phyloP scores from a whole-genome alignment of 257 asterid genomes.

The Primulina tabacum region DNA sequence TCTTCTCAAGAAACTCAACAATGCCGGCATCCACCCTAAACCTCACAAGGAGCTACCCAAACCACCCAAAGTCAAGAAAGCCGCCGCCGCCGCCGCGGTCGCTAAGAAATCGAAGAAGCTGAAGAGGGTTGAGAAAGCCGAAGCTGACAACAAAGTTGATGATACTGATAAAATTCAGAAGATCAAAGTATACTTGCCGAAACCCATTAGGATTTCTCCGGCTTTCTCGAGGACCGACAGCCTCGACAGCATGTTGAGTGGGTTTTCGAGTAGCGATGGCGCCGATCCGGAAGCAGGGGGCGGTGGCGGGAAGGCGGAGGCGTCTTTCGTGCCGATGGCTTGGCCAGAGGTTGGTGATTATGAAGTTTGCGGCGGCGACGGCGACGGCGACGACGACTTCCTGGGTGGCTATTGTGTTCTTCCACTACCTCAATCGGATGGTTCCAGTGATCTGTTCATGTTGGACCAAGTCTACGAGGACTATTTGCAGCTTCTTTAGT shows the following conservation, averaged over 20 bases:
- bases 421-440: not conserved
- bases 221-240: conserved; percentile 20
- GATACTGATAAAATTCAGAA: not conserved
- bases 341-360: conserved; percentile 17
- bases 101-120: not conserved
- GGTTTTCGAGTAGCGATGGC: conserved; percentile 16
- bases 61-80: not conserved
- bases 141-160: not conserved
- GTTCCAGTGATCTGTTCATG: conserved; percentile 1
- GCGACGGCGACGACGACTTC: not conserved
- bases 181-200: conserved; percentile 23
- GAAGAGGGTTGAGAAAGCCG: not conserved
- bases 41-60: conserved; percentile 3
- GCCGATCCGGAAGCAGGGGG: not conserved
- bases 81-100: not conserved
- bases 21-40: conserved; percentile 6
- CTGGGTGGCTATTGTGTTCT: not conserved
- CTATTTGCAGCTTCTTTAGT: conserved; percentile 31
- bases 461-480: conserved; percentile 34
- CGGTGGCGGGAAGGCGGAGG: not conserved
- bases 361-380: not conserved
- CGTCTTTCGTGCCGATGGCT: conserved; percentile 16
- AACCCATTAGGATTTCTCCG: conserved; percentile 25
- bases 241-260: conserved; percentile 13
- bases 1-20: conserved; percentile 27